phyloP scores from a whole-genome alignment of 2,329 filamentous ascomycete species.

The Alternaria sp. region DNA sequence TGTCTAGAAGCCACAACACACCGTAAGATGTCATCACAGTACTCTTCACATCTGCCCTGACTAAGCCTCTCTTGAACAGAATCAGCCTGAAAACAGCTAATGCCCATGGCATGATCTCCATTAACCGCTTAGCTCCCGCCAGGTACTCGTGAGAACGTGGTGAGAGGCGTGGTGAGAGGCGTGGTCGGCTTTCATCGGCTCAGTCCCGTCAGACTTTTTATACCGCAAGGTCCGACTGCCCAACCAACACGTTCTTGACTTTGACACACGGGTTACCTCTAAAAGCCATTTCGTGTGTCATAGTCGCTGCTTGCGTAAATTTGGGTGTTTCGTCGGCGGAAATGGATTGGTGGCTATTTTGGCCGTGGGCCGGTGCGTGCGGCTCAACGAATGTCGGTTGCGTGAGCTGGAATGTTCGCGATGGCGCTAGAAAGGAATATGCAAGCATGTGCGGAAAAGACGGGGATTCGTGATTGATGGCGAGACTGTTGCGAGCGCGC shows the following conservation, averaged over 20 bases:
- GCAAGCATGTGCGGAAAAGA: no score
- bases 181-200: conserved; percentile 24
- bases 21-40: conserved; percentile 21
- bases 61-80: neutral
- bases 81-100: neutral
- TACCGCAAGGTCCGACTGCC: conserved; percentile 21
- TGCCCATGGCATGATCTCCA: conserved; percentile 20
- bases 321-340: conserved; percentile 20
- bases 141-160: conserved; percentile 1
- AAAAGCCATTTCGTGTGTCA: conserved; percentile 39
- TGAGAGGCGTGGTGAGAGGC: conserved; percentile 5
- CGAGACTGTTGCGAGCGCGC: neutral
- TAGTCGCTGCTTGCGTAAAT: conserved; percentile 21
- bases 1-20: conserved; percentile 14
- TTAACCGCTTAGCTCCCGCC: conserved; percentile 21
- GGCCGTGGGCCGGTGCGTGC: conserved; percentile 4
- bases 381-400: conserved; percentile 23
- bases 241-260: conserved; percentile 13
- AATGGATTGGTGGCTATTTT: conserved; percentile 28
- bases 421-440: no score
- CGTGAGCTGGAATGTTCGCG: conserved; percentile 13
- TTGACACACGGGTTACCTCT: conserved; percentile 36
- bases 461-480: conserved; percentile 11
- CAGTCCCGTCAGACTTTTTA: conserved; percentile 9
- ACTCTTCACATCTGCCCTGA: conserved; percentile 7